Percentiles rank a stretch among this genome's conserved stretches.
Evolutionary conservation across 140 eudicot genomes (phyloP).

Genomic region (Ambrosia hybrid): DNA sequence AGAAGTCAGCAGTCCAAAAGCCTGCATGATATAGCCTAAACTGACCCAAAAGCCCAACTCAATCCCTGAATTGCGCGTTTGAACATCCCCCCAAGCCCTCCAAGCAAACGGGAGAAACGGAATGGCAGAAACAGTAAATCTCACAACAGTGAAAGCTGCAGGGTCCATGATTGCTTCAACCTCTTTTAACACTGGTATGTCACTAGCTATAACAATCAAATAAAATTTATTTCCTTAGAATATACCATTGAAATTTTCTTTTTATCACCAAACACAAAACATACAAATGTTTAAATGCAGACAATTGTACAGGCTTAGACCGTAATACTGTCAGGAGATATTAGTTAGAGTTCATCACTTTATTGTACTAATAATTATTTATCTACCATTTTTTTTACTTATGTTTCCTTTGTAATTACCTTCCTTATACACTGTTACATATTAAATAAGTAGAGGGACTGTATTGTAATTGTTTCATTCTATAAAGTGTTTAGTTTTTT

Average conservation of each 20-base stretch:
- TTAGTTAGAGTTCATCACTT: no score
- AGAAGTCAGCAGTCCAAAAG: conserved; percentile 83
- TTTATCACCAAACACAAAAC: conserved; percentile 1
- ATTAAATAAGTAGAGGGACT: no score
- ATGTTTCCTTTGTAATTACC: no score
- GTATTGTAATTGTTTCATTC: no score
- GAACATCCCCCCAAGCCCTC: conserved; percentile 54
- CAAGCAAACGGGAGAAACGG: conserved; percentile 77
- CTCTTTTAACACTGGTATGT: conserved; percentile 82
- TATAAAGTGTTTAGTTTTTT: no score
- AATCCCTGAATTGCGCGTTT: conserved; percentile 68
- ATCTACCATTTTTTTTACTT: no score
- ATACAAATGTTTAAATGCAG: background rate
- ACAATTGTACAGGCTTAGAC: background rate
- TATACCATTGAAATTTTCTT: conserved; percentile 1
- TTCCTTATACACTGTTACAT: no score
- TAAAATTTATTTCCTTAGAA: no score
- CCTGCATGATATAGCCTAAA: conserved; percentile 80
- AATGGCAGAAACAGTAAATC: conserved; percentile 71
- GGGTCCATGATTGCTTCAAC: conserved; percentile 86
- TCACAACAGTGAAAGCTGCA: conserved; percentile 68
- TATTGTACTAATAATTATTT: no score
- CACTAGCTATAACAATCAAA: conserved; percentile 66
- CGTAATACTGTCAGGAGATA: background rate
- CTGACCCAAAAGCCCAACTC: conserved; percentile 94